A percentile compares a stretch with the other conserved stretches of the same genome.
Evolutionary conservation across 2,329 filamentous ascomycete genomes (phyloP).

Genomic region (Colletotrichum liriopes): DNA sequence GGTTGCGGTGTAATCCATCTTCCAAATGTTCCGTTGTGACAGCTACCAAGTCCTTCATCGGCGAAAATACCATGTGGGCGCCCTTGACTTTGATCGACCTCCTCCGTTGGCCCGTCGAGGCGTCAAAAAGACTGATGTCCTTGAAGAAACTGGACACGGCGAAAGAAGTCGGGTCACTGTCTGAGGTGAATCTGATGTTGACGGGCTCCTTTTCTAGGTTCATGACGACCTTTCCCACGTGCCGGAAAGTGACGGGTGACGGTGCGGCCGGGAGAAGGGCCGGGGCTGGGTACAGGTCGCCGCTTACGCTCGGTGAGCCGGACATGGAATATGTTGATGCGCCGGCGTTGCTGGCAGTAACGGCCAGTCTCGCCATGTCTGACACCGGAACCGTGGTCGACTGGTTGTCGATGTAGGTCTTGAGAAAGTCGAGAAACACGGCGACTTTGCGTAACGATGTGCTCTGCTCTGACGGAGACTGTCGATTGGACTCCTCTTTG

Average conservation of each 20-base stretch:
- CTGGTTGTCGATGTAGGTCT: conserved; percentile 21
- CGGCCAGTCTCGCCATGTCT: conserved; percentile 1
- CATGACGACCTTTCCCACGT: conserved; percentile 32
- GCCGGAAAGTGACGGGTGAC: conserved; percentile 21
- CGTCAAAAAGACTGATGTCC: conserved; percentile 34
- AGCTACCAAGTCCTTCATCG: conserved; percentile 21
- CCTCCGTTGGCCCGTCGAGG: background rate
- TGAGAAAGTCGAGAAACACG: conserved; percentile 17
- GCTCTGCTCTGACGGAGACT: background rate
- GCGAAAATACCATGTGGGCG: conserved; percentile 30
- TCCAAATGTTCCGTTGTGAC: conserved; percentile 29
- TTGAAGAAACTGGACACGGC: conserved; percentile 37
- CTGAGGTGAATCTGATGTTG: conserved; percentile 31
- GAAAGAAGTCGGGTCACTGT: conserved; percentile 14
- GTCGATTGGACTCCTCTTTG: conserved; percentile 4
- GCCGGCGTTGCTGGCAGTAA: conserved; percentile 3
- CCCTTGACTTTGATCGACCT: conserved; percentile 30
- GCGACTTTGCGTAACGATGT: background rate
- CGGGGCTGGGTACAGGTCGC: background rate
- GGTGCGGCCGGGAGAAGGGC: conserved; percentile 4
- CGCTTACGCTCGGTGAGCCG: background rate
- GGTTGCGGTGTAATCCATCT: background rate
- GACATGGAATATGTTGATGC: background rate
- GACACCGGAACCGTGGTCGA: conserved; percentile 1
- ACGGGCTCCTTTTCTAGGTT: conserved; percentile 35